Evolutionary conservation across 2,329 filamentous ascomycete genomes (phyloP), one percentile per base, ranked within the genome.

Genomic region (Ascochyta pisi): DNA sequence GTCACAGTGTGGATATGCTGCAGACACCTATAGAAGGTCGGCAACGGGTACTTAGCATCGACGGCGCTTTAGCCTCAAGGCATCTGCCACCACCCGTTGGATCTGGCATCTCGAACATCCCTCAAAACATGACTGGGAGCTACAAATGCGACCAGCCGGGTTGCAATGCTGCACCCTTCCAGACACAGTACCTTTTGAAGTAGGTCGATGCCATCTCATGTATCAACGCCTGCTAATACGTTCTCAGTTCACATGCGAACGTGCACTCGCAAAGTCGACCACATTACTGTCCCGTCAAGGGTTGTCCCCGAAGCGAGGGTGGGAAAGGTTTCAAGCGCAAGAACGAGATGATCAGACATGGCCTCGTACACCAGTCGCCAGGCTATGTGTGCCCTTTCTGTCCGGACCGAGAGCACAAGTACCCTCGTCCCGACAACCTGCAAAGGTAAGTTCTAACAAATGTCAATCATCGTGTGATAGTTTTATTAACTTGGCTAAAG

Each of bases 381-480:
- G 94, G 94, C 57, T 99, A 98, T 69, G 88, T 96, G 27, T 99
- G 95, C 74, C 95, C 95, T 0, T 98, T 97, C 72, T 99, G 95
- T 74, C 90, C 92, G 1, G 92, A 96, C 69, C 84, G 92, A 63
- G 92, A 97, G 73, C 94, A 97, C 75, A 93, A 90, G 72, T 98
- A 98, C 74, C 95, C 95, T 5, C 84, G 95, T 65, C 95, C 95
- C 31, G 95, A 99, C 75, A 98, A 98, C 80, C 79, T 99, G 52
- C 94, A 97, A 80, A 87, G 94, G 91, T 96, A 82, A 63, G 84
- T 73, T 23, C 33, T 6, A 43, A 13, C 37, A 39, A 15, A 39
- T 61, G 54, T 57, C 44, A 15, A 44, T 34, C 13, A 22, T 13
- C 24, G 7, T 29, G 16, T 16, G 6, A 37, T 2, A 16, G 13